Conservation (phyloP, 768 basidiomycete species). For the Chalciporus piperatus region DNA sequence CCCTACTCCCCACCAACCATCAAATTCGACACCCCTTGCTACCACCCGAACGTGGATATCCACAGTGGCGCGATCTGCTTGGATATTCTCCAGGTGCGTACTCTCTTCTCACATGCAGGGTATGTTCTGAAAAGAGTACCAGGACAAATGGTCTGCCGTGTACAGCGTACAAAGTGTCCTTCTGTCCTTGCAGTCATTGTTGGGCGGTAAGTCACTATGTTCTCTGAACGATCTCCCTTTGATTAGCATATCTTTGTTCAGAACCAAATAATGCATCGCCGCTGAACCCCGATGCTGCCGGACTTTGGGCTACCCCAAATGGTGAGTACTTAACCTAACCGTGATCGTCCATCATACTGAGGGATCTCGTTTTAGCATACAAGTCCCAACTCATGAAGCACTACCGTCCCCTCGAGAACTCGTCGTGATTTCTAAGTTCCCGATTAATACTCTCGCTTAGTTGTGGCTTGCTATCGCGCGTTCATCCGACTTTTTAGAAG, state of each 20-base stretch:
- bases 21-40: slow-evolving; percentile 87
- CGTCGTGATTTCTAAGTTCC: slow-evolving; percentile 26
- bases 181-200: slow-evolving; percentile 80
- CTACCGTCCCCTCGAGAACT: slow-evolving; percentile 55
- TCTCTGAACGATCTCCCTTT: not conserved
- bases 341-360: not conserved
- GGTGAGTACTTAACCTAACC: slow-evolving; percentile 37
- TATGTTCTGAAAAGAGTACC: slow-evolving; percentile 7
- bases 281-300: slow-evolving; percentile 82
- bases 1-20: slow-evolving; percentile 84
- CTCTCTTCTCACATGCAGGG: too few relatives aligned
- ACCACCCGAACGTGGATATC: slow-evolving; percentile 89
- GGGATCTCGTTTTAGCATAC: slow-evolving; percentile 47
- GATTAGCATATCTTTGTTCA: slow-evolving; percentile 25
- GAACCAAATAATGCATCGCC: slow-evolving; percentile 95
- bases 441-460: not conserved
- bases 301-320: slow-evolving; percentile 71
- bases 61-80: slow-evolving; percentile 75
- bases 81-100: slow-evolving; percentile 77
- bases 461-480: not conserved
- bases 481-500: slow-evolving; percentile 4
- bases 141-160: slow-evolving; percentile 94
- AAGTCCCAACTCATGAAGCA: slow-evolving; percentile 69
- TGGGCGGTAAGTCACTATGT: slow-evolving; percentile 63
- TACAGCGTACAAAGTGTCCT: slow-evolving; percentile 91